These are phyloP conservation scores for Taphrina communis DNA, from an alignment of 1,139 yeast genomes.

Conservation along the genomic window DNA sequence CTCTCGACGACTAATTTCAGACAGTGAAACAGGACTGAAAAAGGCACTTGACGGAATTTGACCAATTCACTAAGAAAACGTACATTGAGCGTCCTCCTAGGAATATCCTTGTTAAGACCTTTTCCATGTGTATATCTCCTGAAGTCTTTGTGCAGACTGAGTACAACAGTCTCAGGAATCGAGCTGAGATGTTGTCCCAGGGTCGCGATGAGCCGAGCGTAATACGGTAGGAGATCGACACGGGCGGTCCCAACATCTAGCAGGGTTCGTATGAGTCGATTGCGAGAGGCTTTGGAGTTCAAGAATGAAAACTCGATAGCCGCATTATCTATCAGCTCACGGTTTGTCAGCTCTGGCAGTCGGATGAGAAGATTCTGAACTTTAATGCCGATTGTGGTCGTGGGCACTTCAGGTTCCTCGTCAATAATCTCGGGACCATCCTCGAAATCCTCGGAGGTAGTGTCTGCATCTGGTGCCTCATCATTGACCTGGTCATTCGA, in stretches of 20 bases:
- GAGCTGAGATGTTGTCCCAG: slow-evolving; percentile 60
- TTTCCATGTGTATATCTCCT: slow-evolving; percentile 49
- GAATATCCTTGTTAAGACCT: slow-evolving; percentile 56
- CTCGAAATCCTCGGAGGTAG: slow-evolving; percentile 6
- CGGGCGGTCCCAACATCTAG: slow-evolving; percentile 50
- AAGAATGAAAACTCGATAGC: slow-evolving; percentile 64
- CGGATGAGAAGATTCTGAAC: slow-evolving; percentile 44
- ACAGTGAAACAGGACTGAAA: slow-evolving; percentile 67
- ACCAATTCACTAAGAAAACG: slow-evolving; percentile 74
- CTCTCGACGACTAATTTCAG: slow-evolving; percentile 59
- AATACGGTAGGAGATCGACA: slow-evolving; percentile 54
- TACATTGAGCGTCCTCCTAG: slow-evolving; percentile 58
- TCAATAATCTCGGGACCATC: slow-evolving; percentile 44
- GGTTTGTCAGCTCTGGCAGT: slow-evolving; percentile 54
- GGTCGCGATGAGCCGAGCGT: slow-evolving; percentile 72
- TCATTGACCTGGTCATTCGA: neutral
- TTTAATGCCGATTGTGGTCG: slow-evolving; percentile 46
- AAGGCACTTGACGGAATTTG: slow-evolving; percentile 77
- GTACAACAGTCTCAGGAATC: slow-evolving; percentile 63
- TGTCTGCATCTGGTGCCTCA: neutral
- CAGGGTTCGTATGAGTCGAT: slow-evolving; percentile 65
- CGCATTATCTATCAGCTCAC: slow-evolving; percentile 63
- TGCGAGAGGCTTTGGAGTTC: slow-evolving; percentile 75
- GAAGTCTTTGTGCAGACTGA: slow-evolving; percentile 64
- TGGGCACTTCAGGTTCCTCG: slow-evolving; percentile 45